These are phyloP conservation scores for Apiospora malaysiana DNA, from an alignment of 2,329 filamentous ascomycete genomes.

Conservation along the genomic window DNA sequence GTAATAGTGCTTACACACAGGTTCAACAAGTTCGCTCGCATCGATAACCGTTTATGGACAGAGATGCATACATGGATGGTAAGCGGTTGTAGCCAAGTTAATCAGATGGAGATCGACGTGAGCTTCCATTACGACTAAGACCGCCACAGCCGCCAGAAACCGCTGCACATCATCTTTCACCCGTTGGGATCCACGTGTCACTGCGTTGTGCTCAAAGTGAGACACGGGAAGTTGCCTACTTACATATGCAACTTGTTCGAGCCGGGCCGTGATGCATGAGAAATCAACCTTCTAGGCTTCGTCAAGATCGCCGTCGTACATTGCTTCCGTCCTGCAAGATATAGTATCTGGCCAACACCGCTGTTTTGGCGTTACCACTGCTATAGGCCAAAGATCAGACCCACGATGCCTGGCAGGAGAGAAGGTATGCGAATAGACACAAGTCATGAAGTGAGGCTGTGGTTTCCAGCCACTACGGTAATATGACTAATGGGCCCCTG, in stretches of 20 bases:
- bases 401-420: no score
- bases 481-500: background rate
- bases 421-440: background rate
- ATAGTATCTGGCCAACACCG: background rate
- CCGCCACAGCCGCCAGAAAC: background rate
- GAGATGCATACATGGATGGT: background rate
- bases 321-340: conserved; percentile 4
- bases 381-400: background rate
- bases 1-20: background rate
- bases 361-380: background rate
- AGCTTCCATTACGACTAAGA: background rate
- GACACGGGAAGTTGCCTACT: background rate
- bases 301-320: background rate
- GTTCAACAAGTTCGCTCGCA: background rate
- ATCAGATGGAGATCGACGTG: background rate
- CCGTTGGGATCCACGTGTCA: conserved; percentile 9
- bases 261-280: background rate
- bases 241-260: conserved; percentile 7
- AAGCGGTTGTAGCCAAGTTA: background rate
- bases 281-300: background rate
- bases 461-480: background rate
- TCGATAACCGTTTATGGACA: background rate
- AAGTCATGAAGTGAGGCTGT: background rate
- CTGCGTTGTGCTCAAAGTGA: background rate
- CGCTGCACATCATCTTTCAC: background rate